Evolutionary conservation across 208 protist genomes (phyloP), one percentile per base, ranked within the genome.

Genomic region (Leishmania martiniquensis): DNA sequence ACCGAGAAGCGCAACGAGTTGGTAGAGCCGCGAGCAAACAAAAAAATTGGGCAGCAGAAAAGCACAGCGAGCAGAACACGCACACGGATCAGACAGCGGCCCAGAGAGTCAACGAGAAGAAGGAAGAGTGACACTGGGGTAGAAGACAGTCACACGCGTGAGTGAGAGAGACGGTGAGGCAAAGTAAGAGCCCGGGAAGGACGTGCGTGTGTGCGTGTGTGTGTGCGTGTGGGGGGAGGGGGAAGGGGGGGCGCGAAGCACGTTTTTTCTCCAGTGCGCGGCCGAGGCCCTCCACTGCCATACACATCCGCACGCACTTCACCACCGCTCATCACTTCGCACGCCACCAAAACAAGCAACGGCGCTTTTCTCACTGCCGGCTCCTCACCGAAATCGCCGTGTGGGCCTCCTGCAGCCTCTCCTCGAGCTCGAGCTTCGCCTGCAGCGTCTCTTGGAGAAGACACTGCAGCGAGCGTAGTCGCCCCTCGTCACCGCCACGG

Each of bases 391-490:
- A 3, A 42, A 52, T n/a, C 76, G 72, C 45, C 45, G 68, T 44
- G 59, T 81, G 37, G n/a, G 89, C 68, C 29, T 80, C 74, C 34
- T 76, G 69, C 37, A 94, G 25, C 63, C 84, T 75, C 63, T 89
- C 84, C 82, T 88, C 81, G 6, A 96, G 76, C 37, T 70, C 71
- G 44, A 96, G 81, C 54, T 92, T 93, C 70, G 93, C 84, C 62
- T 83, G 55, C 29, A 96, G 73, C 51, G 88, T 89, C 29, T 90
- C 82, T 59, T 96, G 89, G 44, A 96, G 55, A 57, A 96, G 81
- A 39, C 74, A 79, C 77, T 96, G 92, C 12, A 96, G 69, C n/a
- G 74, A 65, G 44, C 87, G 85, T 39, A 95, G 73, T 67, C 72
- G 84, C 25, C 71, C 82, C 52, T 86, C 81, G 22, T 86, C 77